Percentiles rank a stretch among this genome's conserved stretches.
Evolutionary conservation across 768 basidiomycete species (phyloP).

Genomic region (Psilocybe subaeruginosa): DNA sequence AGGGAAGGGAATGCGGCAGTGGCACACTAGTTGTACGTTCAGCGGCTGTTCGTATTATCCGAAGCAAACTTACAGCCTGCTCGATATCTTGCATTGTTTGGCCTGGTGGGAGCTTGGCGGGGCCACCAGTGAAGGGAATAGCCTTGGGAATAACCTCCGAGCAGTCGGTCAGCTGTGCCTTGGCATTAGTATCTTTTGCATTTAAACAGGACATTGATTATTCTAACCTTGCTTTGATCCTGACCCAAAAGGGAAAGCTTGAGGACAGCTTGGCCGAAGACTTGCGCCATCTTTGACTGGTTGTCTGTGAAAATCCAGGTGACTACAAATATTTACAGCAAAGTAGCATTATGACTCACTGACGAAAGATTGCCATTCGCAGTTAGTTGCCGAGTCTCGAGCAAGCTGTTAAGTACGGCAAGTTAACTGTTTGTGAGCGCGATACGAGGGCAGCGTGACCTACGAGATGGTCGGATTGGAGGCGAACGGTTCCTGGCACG

Average conservation of each 20-base stretch:
- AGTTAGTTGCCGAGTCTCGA: conserved; percentile 45
- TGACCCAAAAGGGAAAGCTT: conserved; percentile 48
- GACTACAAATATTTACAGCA: neutral
- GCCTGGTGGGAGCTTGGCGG: conserved; percentile 20
- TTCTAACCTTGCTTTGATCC: conserved; percentile 21
- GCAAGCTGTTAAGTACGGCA: conserved; percentile 24
- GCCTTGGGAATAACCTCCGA: conserved; percentile 44
- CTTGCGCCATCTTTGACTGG: conserved; percentile 33
- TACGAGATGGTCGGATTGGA: conserved; percentile 44
- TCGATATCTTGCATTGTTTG: conserved; percentile 19
- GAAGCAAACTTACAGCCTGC: conserved; percentile 17
- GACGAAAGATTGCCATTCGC: conserved; percentile 48
- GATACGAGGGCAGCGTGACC: conserved; percentile 6
- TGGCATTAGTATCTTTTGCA: neutral
- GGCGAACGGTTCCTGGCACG: conserved; percentile 44
- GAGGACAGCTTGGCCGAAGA: conserved; percentile 42
- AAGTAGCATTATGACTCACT: conserved; percentile 22
- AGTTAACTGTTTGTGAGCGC: neutral
- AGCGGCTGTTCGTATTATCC: no score
- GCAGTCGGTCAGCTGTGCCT: conserved; percentile 38
- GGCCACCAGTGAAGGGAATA: conserved; percentile 11
- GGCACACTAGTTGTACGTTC: conserved; percentile 9
- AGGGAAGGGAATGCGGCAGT: conserved; percentile 18
- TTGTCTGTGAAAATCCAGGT: conserved; percentile 21
- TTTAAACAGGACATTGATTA: no score